These are phyloP conservation scores for Stephanodiscus triporus DNA, from an alignment of 108 stramenopile genomes.

Conservation along the genomic window DNA sequence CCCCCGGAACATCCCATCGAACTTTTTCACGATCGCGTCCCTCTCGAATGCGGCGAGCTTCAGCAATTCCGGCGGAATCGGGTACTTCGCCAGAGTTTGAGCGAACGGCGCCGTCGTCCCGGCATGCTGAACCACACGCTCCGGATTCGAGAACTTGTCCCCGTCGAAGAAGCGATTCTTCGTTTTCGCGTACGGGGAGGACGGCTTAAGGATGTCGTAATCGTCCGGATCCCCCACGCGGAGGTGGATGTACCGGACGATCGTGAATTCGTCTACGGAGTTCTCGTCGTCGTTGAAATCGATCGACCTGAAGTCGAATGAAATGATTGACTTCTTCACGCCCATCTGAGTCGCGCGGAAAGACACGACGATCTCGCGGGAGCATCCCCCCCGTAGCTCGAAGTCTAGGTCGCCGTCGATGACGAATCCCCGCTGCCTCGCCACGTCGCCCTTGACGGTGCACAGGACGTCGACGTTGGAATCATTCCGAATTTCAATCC, in stretches of 20 bases:
- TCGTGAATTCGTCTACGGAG: constrained; percentile 12
- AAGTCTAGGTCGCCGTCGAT: constrained; percentile 7
- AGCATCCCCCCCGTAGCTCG: neutral
- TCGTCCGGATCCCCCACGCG: constrained; percentile 46
- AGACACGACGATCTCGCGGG: neutral
- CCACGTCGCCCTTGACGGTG: constrained; percentile 5
- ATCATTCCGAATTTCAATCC: constrained; percentile 13
- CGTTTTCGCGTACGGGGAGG: constrained; percentile 39
- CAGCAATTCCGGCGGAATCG: constrained; percentile 7
- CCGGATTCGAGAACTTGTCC: constrained; percentile 30
- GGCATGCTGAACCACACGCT: neutral
- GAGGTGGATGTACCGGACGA: constrained; percentile 32
- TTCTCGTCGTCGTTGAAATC: constrained; percentile 16
- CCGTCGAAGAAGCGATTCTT: neutral
- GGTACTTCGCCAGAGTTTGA: constrained; percentile 1
- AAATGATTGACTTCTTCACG: constrained; percentile 12
- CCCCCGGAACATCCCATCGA: neutral
- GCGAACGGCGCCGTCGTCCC: neutral
- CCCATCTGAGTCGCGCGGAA: constrained; percentile 16
- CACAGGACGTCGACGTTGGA: constrained; percentile 21
- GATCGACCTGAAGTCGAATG: constrained; percentile 20
- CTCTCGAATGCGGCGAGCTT: neutral
- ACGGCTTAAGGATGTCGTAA: constrained; percentile 41
- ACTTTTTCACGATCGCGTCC: constrained; percentile 18
- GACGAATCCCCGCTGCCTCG: constrained; percentile 14